A percentile compares a stretch with the other conserved stretches of the same genome.
phyloP scores from a whole-genome alignment of 139 green algal genomes.

The Microglena sp. region DNA sequence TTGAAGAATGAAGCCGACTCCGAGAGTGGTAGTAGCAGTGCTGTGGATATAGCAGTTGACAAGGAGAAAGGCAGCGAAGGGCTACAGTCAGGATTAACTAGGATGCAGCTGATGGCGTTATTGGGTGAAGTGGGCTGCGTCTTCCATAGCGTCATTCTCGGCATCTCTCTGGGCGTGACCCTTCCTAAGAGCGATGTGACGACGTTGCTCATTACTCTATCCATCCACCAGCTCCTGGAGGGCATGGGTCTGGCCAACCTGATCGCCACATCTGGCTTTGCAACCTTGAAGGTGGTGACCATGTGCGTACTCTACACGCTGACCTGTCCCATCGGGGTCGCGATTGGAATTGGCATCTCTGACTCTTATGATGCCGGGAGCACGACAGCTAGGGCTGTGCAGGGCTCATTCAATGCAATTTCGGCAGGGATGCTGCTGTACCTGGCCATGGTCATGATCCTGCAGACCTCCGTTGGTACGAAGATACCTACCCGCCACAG shows the following conservation, averaged over 20 bases:
- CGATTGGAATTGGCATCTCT: conserved; percentile 12
- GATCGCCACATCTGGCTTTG: neutral
- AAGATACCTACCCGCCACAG: no score
- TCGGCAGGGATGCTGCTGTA: conserved; percentile 15
- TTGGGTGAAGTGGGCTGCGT: conserved; percentile 11
- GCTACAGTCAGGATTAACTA: no score
- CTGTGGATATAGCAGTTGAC: no score
- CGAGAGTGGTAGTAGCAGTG: no score
- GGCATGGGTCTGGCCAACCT: neutral
- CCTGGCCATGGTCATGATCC: neutral
- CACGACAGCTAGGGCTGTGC: neutral
- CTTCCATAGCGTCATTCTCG: neutral
- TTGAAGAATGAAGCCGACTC: no score
- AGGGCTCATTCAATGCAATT: conserved; percentile 8
- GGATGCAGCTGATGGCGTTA: no score
- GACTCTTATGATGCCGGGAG: conserved; percentile 3
- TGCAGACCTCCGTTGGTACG: neutral
- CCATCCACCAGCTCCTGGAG: conserved; percentile 14
- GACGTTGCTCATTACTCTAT: neutral
- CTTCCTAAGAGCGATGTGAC: neutral
- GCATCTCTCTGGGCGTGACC: conserved; percentile 7
- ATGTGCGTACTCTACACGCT: conserved; percentile 11
- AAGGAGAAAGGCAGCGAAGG: no score
- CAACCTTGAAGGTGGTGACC: neutral
- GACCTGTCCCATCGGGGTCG: conserved; percentile 9